Conservation (phyloP, 305 asterid species). For the Fraxinus ornus region DNA sequence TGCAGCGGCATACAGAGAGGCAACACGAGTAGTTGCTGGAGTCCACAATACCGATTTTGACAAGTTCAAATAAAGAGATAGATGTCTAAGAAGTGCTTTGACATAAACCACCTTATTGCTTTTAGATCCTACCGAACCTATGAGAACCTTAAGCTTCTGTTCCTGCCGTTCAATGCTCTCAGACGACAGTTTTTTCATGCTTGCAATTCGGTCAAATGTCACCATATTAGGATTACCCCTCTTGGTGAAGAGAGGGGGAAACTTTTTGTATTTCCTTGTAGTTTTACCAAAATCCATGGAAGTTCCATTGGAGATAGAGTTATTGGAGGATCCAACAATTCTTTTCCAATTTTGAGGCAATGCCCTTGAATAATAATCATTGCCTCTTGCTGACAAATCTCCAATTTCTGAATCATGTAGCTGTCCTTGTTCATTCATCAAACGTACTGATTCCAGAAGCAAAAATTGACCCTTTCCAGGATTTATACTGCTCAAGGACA, state of each 20-base stretch:
- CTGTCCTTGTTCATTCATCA: conserved; percentile 46
- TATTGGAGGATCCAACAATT: conserved; percentile 24
- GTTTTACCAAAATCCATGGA: not conserved
- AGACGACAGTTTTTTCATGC: conserved; percentile 39
- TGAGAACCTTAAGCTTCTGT: conserved; percentile 63
- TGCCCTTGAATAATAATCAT: conserved; percentile 54
- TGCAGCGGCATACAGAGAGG: conserved; percentile 92
- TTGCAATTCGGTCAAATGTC: conserved; percentile 29
- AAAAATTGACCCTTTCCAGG: conserved; percentile 94
- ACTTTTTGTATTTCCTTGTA: conserved; percentile 16
- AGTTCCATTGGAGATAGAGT: conserved; percentile 22
- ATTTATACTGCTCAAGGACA: conserved; percentile 84
- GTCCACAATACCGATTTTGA: conserved; percentile 86
- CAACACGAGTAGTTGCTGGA: conserved; percentile 90
- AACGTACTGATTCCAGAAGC: conserved; percentile 76
- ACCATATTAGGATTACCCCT: conserved; percentile 14
- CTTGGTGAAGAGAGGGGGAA: conserved; percentile 19
- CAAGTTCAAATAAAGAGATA: conserved; percentile 61
- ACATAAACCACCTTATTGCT: conserved; percentile 87
- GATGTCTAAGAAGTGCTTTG: conserved; percentile 60
- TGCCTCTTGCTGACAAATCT: conserved; percentile 33
- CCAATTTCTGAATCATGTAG: conserved; percentile 30
- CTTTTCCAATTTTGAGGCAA: conserved; percentile 43
- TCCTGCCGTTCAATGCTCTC: conserved; percentile 29
- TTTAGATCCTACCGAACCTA: conserved; percentile 94